Evolutionary conservation across 2,329 filamentous ascomycete genomes (phyloP).

Genomic region (Zasmidium citrigriseum): DNA sequence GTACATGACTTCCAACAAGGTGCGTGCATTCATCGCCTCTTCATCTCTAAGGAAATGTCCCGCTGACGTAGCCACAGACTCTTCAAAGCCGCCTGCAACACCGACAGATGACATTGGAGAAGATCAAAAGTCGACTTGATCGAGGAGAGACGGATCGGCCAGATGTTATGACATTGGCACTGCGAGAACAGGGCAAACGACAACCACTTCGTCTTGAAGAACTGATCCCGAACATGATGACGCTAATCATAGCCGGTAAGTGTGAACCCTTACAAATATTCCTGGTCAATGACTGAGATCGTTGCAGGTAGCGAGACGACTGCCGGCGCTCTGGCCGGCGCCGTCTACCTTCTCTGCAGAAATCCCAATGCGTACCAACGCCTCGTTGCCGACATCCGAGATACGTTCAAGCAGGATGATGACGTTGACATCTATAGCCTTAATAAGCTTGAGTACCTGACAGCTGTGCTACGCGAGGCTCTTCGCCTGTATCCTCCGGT

Average conservation of each 20-base stretch:
- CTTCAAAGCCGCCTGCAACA: not conserved
- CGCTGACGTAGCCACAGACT: not conserved
- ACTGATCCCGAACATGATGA: conserved; percentile 44
- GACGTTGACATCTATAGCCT: conserved; percentile 39
- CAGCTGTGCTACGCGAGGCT: conserved; percentile 39
- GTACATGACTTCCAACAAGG: conserved; percentile 1
- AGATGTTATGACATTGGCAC: conserved; percentile 59
- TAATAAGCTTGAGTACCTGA: conserved; percentile 39
- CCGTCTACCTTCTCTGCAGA: conserved; percentile 72
- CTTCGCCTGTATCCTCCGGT: conserved; percentile 42
- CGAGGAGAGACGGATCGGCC: not conserved
- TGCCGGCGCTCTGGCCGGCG: conserved; percentile 67
- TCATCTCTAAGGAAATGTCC: not conserved
- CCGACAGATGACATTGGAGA: not conserved
- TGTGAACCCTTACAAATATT: not conserved
- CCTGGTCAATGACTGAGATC: conserved; percentile 61
- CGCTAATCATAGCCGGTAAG: conserved; percentile 66
- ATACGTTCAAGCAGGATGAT: conserved; percentile 29
- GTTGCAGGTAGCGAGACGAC: conserved; percentile 78
- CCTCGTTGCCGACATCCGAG: conserved; percentile 59
- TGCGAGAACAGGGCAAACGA: conserved; percentile 57
- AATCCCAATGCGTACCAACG: conserved; percentile 56
- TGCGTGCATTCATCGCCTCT: not conserved
- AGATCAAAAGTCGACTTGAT: not conserved
- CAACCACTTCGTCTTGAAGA: not conserved